A percentile compares a stretch with the other conserved stretches of the same genome.
Evolutionary conservation across 2,329 filamentous ascomycete genomes (phyloP).

Genomic region (Aphanoascus verrucosus): DNA sequence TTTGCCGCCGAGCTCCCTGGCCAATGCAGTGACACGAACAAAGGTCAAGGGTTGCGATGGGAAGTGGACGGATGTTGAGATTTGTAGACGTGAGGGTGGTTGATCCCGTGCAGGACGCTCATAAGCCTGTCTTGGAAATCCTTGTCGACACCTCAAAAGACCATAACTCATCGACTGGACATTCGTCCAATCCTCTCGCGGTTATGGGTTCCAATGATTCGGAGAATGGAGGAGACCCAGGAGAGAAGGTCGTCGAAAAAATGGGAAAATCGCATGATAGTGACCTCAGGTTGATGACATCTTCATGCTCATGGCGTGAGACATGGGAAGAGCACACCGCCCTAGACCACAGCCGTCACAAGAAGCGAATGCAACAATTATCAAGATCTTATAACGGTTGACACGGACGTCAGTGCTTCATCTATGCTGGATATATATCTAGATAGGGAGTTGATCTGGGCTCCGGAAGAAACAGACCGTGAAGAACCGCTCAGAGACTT

Average conservation of each 20-base stretch:
- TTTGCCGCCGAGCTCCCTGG: constrained; percentile 1
- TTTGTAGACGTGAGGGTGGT: background rate
- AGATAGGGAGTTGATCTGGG: too few species aligned
- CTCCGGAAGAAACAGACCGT: too few species aligned
- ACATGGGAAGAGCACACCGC: too few species aligned
- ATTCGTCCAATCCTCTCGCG: too few species aligned
- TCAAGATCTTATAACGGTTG: too few species aligned
- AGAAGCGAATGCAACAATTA: too few species aligned
- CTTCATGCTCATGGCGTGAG: too few species aligned
- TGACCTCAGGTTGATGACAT: background rate
- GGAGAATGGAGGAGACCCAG: background rate
- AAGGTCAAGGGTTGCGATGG: background rate
- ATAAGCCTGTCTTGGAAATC: background rate
- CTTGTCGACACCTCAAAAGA: background rate
- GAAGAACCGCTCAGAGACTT: too few species aligned
- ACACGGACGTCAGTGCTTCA: too few species aligned
- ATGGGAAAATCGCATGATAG: background rate
- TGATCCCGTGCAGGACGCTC: constrained; percentile 4
- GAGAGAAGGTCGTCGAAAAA: background rate
- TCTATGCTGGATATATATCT: too few species aligned
- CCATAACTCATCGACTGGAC: background rate
- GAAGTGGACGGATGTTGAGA: background rate
- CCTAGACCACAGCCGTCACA: background rate
- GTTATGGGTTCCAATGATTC: background rate
- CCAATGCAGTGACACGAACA: background rate